Percentiles rank a stretch among this genome's conserved stretches.
Conservation (phyloP, 1,284 basidiomycete species). For the Trametes pubescens region DNA sequence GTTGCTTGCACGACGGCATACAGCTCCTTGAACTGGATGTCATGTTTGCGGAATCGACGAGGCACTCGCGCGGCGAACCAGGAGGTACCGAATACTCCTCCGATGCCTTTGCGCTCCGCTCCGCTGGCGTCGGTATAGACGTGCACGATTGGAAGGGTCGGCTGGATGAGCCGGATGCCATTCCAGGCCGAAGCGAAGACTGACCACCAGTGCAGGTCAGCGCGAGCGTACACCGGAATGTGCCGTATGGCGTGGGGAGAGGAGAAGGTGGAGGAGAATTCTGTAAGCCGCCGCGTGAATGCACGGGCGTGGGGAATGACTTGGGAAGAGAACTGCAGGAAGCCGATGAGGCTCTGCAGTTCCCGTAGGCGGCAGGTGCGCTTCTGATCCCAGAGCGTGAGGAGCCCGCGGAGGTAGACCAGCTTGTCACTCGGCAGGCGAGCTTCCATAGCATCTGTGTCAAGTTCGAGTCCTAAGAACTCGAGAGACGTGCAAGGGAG, state of each 20-base stretch:
- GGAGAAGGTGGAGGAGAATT: constrained; percentile 10
- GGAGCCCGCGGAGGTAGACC: background rate
- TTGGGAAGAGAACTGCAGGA: constrained; percentile 18
- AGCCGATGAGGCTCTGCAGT: constrained; percentile 19
- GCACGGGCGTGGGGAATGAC: constrained; percentile 12
- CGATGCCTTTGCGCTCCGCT: constrained; percentile 8
- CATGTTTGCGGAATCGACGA: constrained; percentile 8
- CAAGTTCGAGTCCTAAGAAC: constrained; percentile 18
- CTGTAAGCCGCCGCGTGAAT: constrained; percentile 11
- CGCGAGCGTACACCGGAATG: constrained; percentile 13
- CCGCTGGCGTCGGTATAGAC: constrained; percentile 17
- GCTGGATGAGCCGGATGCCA: constrained; percentile 3
- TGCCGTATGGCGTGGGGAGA: constrained; percentile 1
- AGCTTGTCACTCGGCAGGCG: constrained; percentile 16
- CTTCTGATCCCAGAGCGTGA: background rate
- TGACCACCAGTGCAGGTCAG: constrained; percentile 16
- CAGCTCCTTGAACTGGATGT: constrained; percentile 20
- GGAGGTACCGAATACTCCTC: background rate
- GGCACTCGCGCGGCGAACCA: constrained; percentile 14
- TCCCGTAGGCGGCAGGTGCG: constrained; percentile 13
- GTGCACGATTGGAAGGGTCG: constrained; percentile 1
- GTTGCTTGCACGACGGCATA: constrained; percentile 4
- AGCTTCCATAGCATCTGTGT: constrained; percentile 16
- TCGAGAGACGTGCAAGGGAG: constrained; percentile 2
- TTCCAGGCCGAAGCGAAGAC: constrained; percentile 12